phyloP scores from a whole-genome alignment of 495 filamentous ascomycete genomes.

The Penicillium lagena region DNA sequence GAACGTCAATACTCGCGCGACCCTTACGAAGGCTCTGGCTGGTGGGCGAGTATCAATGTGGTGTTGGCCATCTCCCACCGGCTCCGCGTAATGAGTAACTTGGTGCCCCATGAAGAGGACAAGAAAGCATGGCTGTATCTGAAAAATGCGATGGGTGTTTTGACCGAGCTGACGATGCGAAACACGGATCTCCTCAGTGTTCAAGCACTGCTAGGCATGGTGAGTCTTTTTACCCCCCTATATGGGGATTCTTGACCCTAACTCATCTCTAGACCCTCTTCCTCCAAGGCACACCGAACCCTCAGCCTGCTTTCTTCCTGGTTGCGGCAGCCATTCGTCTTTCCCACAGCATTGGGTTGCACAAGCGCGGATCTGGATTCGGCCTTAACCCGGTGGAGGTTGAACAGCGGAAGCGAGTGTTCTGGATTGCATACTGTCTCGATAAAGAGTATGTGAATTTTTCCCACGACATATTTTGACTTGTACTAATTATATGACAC shows the following conservation, averaged over 20 bases:
- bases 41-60: slow-evolving; percentile 97
- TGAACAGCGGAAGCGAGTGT: slow-evolving; percentile 92
- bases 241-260: not conserved
- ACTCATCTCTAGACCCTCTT: slow-evolving; percentile 61
- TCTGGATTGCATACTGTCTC: slow-evolving; percentile 95
- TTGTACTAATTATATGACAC: slow-evolving; percentile 8
- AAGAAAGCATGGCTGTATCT: slow-evolving; percentile 91
- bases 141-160: slow-evolving; percentile 91
- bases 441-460: slow-evolving; percentile 68
- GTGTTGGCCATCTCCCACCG: slow-evolving; percentile 87
- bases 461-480: not conserved
- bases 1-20: slow-evolving; percentile 86
- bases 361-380: slow-evolving; percentile 87
- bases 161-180: slow-evolving; percentile 87
- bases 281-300: slow-evolving; percentile 93
- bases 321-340: slow-evolving; percentile 89
- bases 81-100: slow-evolving; percentile 89
- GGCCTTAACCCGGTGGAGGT: slow-evolving; percentile 85
- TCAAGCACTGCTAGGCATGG: slow-evolving; percentile 94
- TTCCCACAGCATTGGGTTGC: slow-evolving; percentile 89
- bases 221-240: slow-evolving; percentile 18
- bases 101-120: slow-evolving; percentile 84
- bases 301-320: slow-evolving; percentile 89
- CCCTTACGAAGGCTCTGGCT: slow-evolving; percentile 93
- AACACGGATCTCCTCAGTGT: slow-evolving; percentile 95